Conservation (phyloP, 2,329 filamentous ascomycete species). For the Didymella exigua region DNA sequence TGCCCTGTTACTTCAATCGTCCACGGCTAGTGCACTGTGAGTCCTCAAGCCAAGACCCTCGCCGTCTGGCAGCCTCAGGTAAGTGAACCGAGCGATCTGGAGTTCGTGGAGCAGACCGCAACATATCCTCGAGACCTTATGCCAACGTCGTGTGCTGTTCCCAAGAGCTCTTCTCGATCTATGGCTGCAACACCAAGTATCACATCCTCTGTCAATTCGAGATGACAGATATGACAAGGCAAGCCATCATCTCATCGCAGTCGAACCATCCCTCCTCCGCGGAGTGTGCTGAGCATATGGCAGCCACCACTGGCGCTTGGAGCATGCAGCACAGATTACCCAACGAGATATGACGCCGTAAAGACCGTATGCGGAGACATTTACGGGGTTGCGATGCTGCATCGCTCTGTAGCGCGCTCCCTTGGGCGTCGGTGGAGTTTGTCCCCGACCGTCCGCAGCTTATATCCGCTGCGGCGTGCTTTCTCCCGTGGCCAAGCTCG, state of each 20-base stretch:
- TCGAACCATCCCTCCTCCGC: not conserved
- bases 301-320: not conserved
- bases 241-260: not conserved
- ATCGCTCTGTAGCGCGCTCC: not conserved
- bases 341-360: not conserved
- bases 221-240: not conserved
- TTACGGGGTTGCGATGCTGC: not conserved
- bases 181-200: not conserved
- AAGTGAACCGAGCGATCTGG: conserved; percentile 1
- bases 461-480: conserved; percentile 6
- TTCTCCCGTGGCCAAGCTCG: conserved; percentile 6
- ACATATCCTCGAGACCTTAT: not conserved
- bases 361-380: not conserved
- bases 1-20: not conserved
- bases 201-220: not conserved
- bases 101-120: not conserved
- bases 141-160: not conserved
- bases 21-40: not conserved
- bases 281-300: not conserved
- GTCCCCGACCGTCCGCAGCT: conserved; percentile 9
- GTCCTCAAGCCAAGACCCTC: not conserved
- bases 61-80: not conserved
- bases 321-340: not conserved
- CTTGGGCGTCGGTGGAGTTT: not conserved
- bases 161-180: not conserved